phyloP scores from a whole-genome alignment of 75 land plant genomes.

The Sequoia sempervirens region DNA sequence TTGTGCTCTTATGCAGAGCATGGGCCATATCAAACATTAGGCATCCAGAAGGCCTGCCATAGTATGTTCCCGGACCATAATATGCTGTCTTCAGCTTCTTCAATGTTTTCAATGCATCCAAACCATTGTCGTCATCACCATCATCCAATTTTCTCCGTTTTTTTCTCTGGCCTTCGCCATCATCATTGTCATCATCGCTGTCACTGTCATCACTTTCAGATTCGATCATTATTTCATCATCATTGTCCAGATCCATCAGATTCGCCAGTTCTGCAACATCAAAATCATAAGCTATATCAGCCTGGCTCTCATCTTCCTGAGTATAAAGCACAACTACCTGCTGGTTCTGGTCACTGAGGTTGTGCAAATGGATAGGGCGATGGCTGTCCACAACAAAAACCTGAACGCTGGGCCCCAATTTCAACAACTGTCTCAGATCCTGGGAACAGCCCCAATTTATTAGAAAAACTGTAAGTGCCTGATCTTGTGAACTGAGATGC shows the following conservation, averaged over 20 bases:
- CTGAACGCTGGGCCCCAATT: conserved; percentile 48
- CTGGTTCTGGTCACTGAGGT: conserved; percentile 61
- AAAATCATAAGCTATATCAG: conserved; percentile 75
- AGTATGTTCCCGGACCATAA: conserved; percentile 79
- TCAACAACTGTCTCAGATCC: conserved; percentile 53
- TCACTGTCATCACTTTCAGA: conserved; percentile 46
- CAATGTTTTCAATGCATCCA: conserved; percentile 35
- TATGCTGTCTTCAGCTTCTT: conserved; percentile 56
- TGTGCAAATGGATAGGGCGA: conserved; percentile 88
- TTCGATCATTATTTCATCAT: conserved; percentile 32
- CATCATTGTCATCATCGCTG: conserved; percentile 33
- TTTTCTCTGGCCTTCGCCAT: conserved; percentile 23
- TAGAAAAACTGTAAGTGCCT: conserved; percentile 52
- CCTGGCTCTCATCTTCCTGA: conserved; percentile 70
- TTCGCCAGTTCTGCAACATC: conserved; percentile 61
- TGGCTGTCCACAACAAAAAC: conserved; percentile 95
- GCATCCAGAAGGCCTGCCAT: conserved; percentile 89
- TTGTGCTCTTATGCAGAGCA: conserved; percentile 78
- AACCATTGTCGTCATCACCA: conserved; percentile 21
- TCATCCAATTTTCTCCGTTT: conserved; percentile 15
- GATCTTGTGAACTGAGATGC: conserved; percentile 22
- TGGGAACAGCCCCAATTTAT: conserved; percentile 92
- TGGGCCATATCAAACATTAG: conserved; percentile 84
- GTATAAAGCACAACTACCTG: conserved; percentile 79
- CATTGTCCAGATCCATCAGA: conserved; percentile 38